phyloP scores from a whole-genome alignment of 2,329 filamentous ascomycete genomes.

The Dactylonectria estremocensis region DNA sequence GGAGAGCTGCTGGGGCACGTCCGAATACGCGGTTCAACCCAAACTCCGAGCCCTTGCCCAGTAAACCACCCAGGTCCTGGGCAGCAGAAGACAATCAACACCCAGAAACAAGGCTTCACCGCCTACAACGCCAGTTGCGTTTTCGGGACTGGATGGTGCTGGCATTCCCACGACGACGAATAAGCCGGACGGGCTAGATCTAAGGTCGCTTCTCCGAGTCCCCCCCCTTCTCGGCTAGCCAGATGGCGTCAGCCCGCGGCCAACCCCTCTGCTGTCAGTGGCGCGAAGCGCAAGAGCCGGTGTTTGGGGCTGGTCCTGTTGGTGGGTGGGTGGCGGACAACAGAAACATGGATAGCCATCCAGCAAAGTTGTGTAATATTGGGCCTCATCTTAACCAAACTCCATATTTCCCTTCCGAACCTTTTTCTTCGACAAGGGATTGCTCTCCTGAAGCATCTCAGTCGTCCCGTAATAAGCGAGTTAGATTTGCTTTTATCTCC shows the following conservation, averaged over 20 bases:
- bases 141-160: not conserved
- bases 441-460: not conserved
- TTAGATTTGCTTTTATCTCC: not conserved
- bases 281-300: constrained; percentile 31
- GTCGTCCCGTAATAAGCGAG: not conserved
- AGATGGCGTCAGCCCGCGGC: constrained; percentile 2
- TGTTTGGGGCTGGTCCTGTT: constrained; percentile 26
- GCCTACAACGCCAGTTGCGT: not conserved
- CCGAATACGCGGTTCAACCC: constrained; percentile 8
- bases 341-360: not conserved
- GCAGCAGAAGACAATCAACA: not conserved
- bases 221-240: constrained; percentile 29
- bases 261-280: constrained; percentile 18
- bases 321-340: constrained; percentile 27
- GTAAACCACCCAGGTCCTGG: not conserved
- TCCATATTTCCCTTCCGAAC: not conserved
- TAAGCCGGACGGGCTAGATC: not conserved
- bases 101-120: not conserved
- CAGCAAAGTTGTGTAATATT: not conserved
- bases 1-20: not conserved
- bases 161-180: not conserved
- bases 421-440: not conserved
- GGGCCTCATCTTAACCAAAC: not conserved
- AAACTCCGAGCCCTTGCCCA: constrained; percentile 1
- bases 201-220: not conserved